These are phyloP conservation scores for Colletotrichum tabaci DNA, from an alignment of 2,329 filamentous ascomycete genomes.

Conservation along the genomic window DNA sequence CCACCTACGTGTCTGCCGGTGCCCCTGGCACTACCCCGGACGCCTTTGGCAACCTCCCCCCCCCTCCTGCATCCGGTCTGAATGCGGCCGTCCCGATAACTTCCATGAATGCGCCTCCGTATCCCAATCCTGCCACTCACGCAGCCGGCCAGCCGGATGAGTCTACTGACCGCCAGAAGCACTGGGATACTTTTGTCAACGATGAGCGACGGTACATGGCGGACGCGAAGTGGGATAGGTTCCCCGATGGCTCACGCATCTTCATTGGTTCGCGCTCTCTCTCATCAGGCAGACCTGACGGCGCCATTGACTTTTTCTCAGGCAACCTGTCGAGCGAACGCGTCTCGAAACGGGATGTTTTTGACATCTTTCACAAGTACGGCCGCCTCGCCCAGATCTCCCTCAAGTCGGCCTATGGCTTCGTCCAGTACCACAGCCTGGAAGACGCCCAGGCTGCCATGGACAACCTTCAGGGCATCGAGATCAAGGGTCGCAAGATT, in stretches of 20 bases:
- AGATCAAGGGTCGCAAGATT: constrained; percentile 91
- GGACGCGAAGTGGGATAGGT: constrained; percentile 86
- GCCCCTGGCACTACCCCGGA: constrained; percentile 51
- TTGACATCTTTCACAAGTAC: constrained; percentile 88
- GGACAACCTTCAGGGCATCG: constrained; percentile 82
- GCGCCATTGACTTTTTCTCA: constrained; percentile 52
- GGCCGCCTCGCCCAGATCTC: constrained; percentile 94
- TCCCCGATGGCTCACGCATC: constrained; percentile 82
- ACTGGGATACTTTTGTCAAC: constrained; percentile 80
- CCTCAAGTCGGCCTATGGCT: constrained; percentile 96
- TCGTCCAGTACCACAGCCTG: constrained; percentile 90
- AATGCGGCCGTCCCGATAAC: constrained; percentile 48
- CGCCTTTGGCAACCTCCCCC: constrained; percentile 50
- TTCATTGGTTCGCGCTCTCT: constrained; percentile 78
- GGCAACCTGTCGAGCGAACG: constrained; percentile 94
- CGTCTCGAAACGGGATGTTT: constrained; percentile 94
- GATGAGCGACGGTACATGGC: constrained; percentile 83
- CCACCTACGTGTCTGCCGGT: constrained; percentile 52
- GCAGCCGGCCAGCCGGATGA: constrained; percentile 53
- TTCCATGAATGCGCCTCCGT: constrained; percentile 51
- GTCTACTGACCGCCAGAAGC: constrained; percentile 68
- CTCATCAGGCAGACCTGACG: constrained; percentile 47
- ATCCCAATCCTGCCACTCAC: constrained; percentile 49
- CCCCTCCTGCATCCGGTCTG: constrained; percentile 49
- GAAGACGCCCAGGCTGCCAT: constrained; percentile 83